A percentile compares a stretch with the other conserved stretches of the same genome.
These are phyloP conservation scores for Paralagenidium karlingii DNA, from an alignment of 352 stramenopile species.

Conservation along the genomic window DNA sequence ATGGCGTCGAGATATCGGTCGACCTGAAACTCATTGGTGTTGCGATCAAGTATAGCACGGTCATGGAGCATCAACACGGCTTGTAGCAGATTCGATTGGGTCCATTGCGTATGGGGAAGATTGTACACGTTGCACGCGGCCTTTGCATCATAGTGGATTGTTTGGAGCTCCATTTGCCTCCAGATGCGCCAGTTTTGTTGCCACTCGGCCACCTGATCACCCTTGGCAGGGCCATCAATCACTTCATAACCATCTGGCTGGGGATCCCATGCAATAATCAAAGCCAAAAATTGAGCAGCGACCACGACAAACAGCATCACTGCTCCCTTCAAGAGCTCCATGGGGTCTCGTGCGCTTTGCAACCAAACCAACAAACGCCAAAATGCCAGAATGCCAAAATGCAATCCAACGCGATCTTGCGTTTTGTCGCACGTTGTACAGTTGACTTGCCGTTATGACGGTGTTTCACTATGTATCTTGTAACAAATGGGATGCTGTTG, in stretches of 20 bases:
- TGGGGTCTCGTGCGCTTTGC: too few relatives aligned
- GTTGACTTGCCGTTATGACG: too few relatives aligned
- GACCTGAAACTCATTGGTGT: constrained; percentile 42
- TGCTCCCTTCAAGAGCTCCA: too few relatives aligned
- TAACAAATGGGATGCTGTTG: too few relatives aligned
- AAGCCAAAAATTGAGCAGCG: neutral
- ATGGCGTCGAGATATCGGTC: constrained; percentile 53
- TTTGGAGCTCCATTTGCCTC: constrained; percentile 58
- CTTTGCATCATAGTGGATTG: constrained; percentile 40
- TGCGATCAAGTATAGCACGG: constrained; percentile 57
- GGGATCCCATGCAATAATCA: constrained; percentile 34
- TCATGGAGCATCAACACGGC: constrained; percentile 67
- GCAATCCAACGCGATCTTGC: too few relatives aligned
- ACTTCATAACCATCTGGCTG: constrained; percentile 74
- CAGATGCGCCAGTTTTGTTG: constrained; percentile 38
- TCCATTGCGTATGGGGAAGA: constrained; percentile 39
- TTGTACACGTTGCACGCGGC: constrained; percentile 68
- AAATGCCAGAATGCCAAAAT: too few relatives aligned
- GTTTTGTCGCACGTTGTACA: too few relatives aligned
- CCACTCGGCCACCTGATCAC: constrained; percentile 30
- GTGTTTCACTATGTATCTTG: too few relatives aligned
- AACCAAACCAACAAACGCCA: too few relatives aligned
- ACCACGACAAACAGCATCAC: neutral
- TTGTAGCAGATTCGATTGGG: constrained; percentile 67
- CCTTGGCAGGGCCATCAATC: constrained; percentile 35